phyloP scores from a whole-genome alignment of 1,284 basidiomycete species.

The Mycosarcoma mackinlayi region DNA sequence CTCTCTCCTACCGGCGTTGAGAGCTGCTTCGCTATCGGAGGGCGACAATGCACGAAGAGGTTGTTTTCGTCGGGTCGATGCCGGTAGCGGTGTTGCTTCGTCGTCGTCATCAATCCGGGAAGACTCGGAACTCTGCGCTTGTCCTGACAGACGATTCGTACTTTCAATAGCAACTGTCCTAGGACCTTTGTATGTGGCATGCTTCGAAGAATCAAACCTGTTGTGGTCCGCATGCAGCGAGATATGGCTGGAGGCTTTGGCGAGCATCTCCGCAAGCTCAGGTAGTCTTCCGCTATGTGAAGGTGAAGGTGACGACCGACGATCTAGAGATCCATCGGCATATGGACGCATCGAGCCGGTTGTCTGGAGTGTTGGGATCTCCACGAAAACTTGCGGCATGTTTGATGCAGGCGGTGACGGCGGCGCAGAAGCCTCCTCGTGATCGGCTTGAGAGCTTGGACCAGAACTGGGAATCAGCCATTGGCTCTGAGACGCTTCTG shows the following conservation, averaged over 20 bases:
- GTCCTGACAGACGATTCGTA: neutral
- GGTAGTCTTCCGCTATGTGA: conserved; percentile 30
- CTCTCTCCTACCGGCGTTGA: too few relatives aligned
- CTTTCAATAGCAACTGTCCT: conserved; percentile 7
- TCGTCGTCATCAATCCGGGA: conserved; percentile 20
- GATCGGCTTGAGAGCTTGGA: conserved; percentile 39
- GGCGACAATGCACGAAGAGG: conserved; percentile 19
- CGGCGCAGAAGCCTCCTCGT: conserved; percentile 19
- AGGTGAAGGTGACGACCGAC: conserved; percentile 16
- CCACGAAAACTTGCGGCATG: conserved; percentile 24
- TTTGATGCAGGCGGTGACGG: conserved; percentile 13
- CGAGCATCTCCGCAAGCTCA: conserved; percentile 32
- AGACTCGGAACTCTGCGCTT: neutral
- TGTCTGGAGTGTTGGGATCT: conserved; percentile 11
- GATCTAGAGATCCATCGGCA: neutral
- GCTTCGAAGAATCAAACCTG: neutral
- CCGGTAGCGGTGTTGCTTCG: conserved; percentile 2
- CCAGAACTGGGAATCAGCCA: conserved; percentile 41
- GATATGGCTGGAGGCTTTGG: conserved; percentile 1
- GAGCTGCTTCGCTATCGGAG: conserved; percentile 10
- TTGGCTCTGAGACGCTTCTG: conserved; percentile 39
- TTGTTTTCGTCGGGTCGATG: conserved; percentile 16
- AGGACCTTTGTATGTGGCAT: conserved; percentile 29
- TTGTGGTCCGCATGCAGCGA: neutral
- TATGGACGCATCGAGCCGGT: neutral